Evolutionary conservation across 176 grass and related monocot species (phyloP).

Genomic region (Echinochloa phyllopogon): DNA sequence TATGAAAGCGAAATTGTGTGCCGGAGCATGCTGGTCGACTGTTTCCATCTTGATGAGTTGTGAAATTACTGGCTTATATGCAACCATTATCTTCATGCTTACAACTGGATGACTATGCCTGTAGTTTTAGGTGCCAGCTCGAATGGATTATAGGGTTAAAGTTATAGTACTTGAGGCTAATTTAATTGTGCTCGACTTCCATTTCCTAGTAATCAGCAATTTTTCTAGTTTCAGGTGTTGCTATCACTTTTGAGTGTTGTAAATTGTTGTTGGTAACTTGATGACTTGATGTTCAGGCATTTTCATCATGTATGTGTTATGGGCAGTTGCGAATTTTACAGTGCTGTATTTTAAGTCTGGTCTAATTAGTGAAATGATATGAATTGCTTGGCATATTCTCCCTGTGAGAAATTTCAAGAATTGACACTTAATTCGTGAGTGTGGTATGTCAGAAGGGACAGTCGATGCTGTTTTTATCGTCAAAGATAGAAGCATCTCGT

Average conservation of each 20-base stretch:
- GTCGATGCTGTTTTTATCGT: background rate
- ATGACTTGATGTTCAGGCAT: background rate
- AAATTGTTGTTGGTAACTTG: background rate
- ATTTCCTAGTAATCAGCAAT: background rate
- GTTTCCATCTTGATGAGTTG: background rate
- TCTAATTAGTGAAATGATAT: background rate
- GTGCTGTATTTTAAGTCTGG: background rate
- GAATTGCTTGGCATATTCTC: background rate
- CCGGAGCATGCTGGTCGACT: background rate
- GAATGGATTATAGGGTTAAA: slow-evolving; percentile 12
- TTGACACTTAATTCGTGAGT: too few species aligned
- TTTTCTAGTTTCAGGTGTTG: background rate
- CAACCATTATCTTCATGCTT: background rate
- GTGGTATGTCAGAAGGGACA: background rate
- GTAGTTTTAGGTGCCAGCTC: background rate
- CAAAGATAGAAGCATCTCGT: background rate
- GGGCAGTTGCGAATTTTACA: background rate
- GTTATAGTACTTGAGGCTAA: background rate
- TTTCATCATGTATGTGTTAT: background rate
- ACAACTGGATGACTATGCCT: background rate
- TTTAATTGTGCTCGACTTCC: background rate
- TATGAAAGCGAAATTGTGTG: background rate
- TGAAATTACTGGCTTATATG: background rate
- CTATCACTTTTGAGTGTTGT: background rate
- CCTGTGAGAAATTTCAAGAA: too few species aligned